These are phyloP conservation scores for Pythium dissotocum DNA, from an alignment of 352 stramenopile genomes.

Conservation along the genomic window DNA sequence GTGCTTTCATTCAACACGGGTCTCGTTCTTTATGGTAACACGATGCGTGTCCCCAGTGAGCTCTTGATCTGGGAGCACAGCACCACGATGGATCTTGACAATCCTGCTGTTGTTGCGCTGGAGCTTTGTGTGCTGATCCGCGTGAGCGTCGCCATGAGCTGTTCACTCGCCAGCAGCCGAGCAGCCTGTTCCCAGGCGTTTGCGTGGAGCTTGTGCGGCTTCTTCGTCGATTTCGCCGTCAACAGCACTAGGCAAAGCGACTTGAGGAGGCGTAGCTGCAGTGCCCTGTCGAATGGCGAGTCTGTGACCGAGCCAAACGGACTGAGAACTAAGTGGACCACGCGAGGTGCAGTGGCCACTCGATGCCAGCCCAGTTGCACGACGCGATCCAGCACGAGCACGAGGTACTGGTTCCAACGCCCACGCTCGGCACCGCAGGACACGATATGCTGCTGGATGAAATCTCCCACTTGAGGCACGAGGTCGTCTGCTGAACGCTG, in stretches of 20 bases:
- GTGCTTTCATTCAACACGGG: not conserved
- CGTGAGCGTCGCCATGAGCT: conserved; percentile 11
- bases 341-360: conserved; percentile 1
- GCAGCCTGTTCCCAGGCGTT: conserved; percentile 12
- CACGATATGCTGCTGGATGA: conserved; percentile 27
- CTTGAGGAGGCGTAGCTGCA: conserved; percentile 21
- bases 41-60: not conserved
- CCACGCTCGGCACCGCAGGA: conserved; percentile 10
- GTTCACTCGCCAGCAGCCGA: conserved; percentile 10
- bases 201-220: not conserved
- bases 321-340: conserved; percentile 12
- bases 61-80: conserved; percentile 21
- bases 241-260: conserved; percentile 20
- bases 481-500: conserved; percentile 4
- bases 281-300: not conserved
- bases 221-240: not conserved
- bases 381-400: conserved; percentile 23
- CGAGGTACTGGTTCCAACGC: conserved; percentile 25
- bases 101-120: conserved; percentile 2
- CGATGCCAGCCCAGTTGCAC: conserved; percentile 20
- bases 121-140: conserved; percentile 6
- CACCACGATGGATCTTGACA: conserved; percentile 10
- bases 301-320: conserved; percentile 9
- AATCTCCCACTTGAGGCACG: conserved; percentile 15
- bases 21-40: not conserved